phyloP scores from a whole-genome alignment of 306 rosid genomes.

The Dalbergia oliveri region DNA sequence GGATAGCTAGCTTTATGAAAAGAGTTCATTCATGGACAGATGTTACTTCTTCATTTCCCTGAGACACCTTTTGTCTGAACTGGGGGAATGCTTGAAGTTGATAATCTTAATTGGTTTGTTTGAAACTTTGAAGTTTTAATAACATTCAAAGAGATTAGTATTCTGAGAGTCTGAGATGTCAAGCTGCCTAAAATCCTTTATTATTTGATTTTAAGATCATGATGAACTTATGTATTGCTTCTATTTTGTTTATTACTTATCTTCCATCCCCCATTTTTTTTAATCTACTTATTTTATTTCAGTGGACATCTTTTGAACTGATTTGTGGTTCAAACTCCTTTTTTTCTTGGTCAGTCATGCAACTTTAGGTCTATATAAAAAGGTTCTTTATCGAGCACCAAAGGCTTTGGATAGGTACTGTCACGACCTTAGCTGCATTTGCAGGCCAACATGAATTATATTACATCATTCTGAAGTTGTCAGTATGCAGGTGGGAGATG shows the following conservation, averaged over 20 bases:
- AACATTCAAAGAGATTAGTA: neutral
- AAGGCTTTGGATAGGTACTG: conserved; percentile 80
- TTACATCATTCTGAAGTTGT: conserved; percentile 22
- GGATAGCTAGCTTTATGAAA: neutral
- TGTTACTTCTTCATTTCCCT: neutral
- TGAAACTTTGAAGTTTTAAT: conserved; percentile 18
- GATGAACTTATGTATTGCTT: conserved; percentile 12
- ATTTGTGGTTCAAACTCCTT: neutral
- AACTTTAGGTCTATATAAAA: conserved; percentile 90
- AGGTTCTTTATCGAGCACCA: conserved; percentile 84
- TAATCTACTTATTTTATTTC: conserved; percentile 2
- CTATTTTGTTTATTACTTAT: conserved; percentile 11
- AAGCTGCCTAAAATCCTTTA: conserved; percentile 2
- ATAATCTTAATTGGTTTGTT: conserved; percentile 1
- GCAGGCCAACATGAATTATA: neutral
- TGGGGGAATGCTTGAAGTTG: neutral
- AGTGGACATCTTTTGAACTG: conserved; percentile 5
- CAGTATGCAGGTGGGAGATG: conserved; percentile 91
- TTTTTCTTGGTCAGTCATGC: conserved; percentile 72
- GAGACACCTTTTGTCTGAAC: neutral
- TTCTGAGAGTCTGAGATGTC: neutral
- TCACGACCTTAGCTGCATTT: neutral
- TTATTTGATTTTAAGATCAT: neutral
- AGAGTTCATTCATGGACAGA: neutral
- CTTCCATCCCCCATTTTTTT: conserved; percentile 5